A percentile compares a stretch with the other conserved stretches of the same genome.
Conservation (phyloP, 805 yeast species). For the Saccharomycopsis synnaedendra region DNA sequence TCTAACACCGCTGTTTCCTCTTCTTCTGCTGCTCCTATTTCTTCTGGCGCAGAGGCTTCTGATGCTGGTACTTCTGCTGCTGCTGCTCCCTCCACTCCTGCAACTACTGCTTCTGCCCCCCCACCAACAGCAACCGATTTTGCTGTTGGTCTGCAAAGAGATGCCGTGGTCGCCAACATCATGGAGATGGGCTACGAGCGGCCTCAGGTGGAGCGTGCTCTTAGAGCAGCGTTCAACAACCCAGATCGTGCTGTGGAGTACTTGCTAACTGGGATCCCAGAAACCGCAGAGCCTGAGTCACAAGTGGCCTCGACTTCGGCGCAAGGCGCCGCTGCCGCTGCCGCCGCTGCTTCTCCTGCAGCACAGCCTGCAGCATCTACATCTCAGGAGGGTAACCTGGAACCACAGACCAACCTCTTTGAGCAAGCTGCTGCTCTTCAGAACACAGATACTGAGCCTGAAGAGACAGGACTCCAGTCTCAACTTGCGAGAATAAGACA, state of each 20-base stretch:
- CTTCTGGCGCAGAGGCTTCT: slow-evolving; percentile 21
- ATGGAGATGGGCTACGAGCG: slow-evolving; percentile 95
- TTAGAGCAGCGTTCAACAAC: slow-evolving; percentile 91
- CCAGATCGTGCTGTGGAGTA: slow-evolving; percentile 98
- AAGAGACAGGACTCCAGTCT: slow-evolving; percentile 22
- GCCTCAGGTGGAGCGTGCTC: slow-evolving; percentile 76
- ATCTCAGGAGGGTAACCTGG: slow-evolving; percentile 15
- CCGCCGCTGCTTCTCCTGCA: slow-evolving; percentile 17
- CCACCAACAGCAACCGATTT: slow-evolving; percentile 29
- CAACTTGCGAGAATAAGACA: slow-evolving; percentile 51
- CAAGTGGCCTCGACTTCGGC: slow-evolving; percentile 19
- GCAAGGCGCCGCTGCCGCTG: slow-evolving; percentile 13
- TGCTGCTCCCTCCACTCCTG: slow-evolving; percentile 17
- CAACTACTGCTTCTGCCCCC: slow-evolving; percentile 14
- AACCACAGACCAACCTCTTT: slow-evolving; percentile 27
- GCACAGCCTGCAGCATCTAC: slow-evolving; percentile 20
- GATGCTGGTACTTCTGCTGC: slow-evolving; percentile 18
- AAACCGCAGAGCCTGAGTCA: slow-evolving; percentile 26
- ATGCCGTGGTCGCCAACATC: slow-evolving; percentile 67
- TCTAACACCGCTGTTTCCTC: slow-evolving; percentile 2
- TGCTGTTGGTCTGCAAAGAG: slow-evolving; percentile 70
- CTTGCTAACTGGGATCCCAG: slow-evolving; percentile 82
- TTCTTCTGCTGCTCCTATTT: slow-evolving; percentile 19
- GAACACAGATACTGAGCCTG: slow-evolving; percentile 29
- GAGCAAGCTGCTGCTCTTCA: slow-evolving; percentile 33